phyloP scores from a whole-genome alignment of 2,329 filamentous ascomycete genomes.

The Hymenoscyphus albidus region DNA sequence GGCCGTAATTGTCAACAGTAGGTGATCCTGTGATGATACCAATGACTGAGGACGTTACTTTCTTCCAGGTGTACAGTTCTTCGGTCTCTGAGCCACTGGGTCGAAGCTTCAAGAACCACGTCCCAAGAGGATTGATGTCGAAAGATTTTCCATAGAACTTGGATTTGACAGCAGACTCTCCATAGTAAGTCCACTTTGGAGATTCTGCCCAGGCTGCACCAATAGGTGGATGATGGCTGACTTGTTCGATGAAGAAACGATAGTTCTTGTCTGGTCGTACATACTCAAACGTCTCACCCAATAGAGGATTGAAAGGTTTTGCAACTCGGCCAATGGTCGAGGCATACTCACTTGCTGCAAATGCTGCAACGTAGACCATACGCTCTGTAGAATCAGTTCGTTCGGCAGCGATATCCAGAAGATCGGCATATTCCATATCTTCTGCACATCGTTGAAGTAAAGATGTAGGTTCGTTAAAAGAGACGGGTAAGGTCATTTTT shows the following conservation, averaged over 20 bases:
- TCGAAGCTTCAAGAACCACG: constrained; percentile 88
- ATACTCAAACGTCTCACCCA: constrained; percentile 97
- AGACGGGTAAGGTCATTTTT: constrained; percentile 97
- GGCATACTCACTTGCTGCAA: constrained; percentile 93
- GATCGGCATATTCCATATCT: constrained; percentile 96
- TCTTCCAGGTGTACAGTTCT: constrained; percentile 98
- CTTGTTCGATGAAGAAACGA: constrained; percentile 97
- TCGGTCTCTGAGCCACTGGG: constrained; percentile 70
- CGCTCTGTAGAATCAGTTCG: constrained; percentile 84
- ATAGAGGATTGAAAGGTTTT: constrained; percentile 94
- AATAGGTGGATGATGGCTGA: constrained; percentile 93
- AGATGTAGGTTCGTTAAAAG: constrained; percentile 97
- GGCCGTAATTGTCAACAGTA: constrained; percentile 94
- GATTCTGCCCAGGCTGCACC: constrained; percentile 92
- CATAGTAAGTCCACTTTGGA: constrained; percentile 94
- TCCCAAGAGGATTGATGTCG: constrained; percentile 92
- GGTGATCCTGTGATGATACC: constrained; percentile 97
- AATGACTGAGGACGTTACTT: constrained; percentile 94
- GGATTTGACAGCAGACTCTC: constrained; percentile 89
- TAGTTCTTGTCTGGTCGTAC: constrained; percentile 94
- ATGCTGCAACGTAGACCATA: constrained; percentile 90
- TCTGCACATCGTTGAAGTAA: constrained; percentile 91
- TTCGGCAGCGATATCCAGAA: constrained; percentile 84
- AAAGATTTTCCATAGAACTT: constrained; percentile 98
- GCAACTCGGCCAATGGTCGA: constrained; percentile 95